phyloP scores from a whole-genome alignment of 208 protist species.

The Leishmania amazonensis region DNA sequence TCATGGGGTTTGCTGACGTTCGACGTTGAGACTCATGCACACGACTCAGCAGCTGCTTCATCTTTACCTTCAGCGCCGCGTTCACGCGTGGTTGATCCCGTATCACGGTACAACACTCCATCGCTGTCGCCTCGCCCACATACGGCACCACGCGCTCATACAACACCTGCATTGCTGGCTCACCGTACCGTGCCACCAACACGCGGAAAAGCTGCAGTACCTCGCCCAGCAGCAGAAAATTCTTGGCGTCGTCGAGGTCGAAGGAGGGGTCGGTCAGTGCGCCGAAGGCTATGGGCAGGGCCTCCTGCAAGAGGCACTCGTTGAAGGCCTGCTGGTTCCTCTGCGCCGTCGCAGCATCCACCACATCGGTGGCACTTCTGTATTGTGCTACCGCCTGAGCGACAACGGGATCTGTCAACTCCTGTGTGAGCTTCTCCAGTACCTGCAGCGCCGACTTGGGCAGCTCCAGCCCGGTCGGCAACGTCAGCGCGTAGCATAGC shows the following conservation, averaged over 20 bases:
- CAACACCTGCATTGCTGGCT: slow-evolving; percentile 48
- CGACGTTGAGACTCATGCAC: slow-evolving; percentile 23
- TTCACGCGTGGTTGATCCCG: slow-evolving; percentile 57
- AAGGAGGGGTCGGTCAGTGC: slow-evolving; percentile 32
- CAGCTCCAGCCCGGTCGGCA: slow-evolving; percentile 67
- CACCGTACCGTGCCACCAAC: slow-evolving; percentile 33
- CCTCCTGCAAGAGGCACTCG: slow-evolving; percentile 23
- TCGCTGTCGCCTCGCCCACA: slow-evolving; percentile 43
- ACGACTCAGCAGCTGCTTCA: slow-evolving; percentile 48
- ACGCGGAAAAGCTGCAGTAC: slow-evolving; percentile 43
- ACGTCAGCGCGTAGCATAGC: slow-evolving; percentile 45
- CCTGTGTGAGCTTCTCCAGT: slow-evolving; percentile 47
- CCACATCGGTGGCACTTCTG: slow-evolving; percentile 3
- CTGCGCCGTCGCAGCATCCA: slow-evolving; percentile 6
- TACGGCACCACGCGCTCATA: slow-evolving; percentile 44
- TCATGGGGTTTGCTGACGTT: neutral
- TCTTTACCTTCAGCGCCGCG: slow-evolving; percentile 53
- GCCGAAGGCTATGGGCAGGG: slow-evolving; percentile 26
- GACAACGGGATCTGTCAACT: slow-evolving; percentile 20
- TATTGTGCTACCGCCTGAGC: slow-evolving; percentile 5
- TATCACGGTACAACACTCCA: slow-evolving; percentile 50
- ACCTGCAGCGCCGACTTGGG: slow-evolving; percentile 65
- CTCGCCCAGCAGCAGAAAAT: slow-evolving; percentile 60
- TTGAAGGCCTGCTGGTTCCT: slow-evolving; percentile 14
- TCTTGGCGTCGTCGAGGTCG: slow-evolving; percentile 78